These are phyloP conservation scores for Anthoceros angustus DNA, from an alignment of 225 moss, liverwort and hornwort genomes.

Conservation along the genomic window DNA sequence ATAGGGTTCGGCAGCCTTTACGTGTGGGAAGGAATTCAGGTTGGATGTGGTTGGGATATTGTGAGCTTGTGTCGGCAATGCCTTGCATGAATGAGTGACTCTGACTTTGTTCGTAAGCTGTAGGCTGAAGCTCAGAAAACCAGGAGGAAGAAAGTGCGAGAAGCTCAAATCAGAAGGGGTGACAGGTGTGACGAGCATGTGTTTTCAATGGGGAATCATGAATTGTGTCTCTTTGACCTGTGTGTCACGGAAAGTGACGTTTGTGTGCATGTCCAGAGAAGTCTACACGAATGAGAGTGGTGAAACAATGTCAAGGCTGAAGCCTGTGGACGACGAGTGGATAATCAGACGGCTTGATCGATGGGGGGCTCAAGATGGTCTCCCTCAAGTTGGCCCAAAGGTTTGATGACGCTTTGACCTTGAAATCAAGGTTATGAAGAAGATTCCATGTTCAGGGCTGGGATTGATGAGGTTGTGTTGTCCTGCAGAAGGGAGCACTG, in stretches of 20 bases:
- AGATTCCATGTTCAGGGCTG: background rate
- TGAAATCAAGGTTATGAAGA: background rate
- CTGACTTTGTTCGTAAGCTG: background rate
- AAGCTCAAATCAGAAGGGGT: slow-evolving; percentile 3
- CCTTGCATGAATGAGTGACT: background rate
- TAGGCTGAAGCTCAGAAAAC: slow-evolving; percentile 6
- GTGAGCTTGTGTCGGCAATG: background rate
- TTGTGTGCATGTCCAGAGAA: background rate
- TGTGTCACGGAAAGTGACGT: background rate
- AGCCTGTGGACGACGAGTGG: slow-evolving; percentile 10
- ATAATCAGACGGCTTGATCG: slow-evolving; percentile 7
- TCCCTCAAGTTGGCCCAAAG: slow-evolving; percentile 8
- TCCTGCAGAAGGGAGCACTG: slow-evolving; percentile 7
- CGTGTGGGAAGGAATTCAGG: slow-evolving; percentile 4
- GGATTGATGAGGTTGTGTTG: background rate
- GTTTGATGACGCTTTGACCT: background rate
- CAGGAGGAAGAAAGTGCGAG: slow-evolving; percentile 6
- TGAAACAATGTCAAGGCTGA: slow-evolving; percentile 7
- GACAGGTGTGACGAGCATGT: background rate
- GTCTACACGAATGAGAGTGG: slow-evolving; percentile 5
- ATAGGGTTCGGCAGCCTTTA: slow-evolving; percentile 5
- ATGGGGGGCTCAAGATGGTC: slow-evolving; percentile 8
- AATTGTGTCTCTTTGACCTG: background rate
- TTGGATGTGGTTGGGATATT: background rate
- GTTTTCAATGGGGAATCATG: background rate